Percentiles rank a stretch among this genome's conserved stretches.
These are phyloP conservation scores for Jamesozyma piceae DNA, from an alignment of 805 yeast species.

Conservation along the genomic window DNA sequence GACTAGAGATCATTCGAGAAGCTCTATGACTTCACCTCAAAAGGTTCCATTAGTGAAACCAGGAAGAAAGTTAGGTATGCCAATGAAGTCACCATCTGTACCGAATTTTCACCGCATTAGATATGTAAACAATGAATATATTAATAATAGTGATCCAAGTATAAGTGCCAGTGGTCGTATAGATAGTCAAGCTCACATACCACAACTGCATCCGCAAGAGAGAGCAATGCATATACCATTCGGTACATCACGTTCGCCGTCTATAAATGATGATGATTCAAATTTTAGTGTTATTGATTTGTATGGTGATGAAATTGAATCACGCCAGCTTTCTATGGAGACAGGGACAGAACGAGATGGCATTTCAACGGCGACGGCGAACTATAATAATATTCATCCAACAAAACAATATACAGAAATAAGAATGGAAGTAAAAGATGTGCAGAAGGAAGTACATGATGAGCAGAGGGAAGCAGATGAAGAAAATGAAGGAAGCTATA, in stretches of 20 bases:
- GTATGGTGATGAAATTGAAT: slow-evolving; percentile 27
- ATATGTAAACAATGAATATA: not conserved
- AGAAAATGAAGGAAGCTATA: not conserved
- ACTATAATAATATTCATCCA: not conserved
- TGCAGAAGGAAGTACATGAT: no score
- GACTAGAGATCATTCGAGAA: not conserved
- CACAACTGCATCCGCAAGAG: not conserved
- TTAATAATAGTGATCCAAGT: not conserved
- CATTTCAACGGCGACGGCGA: not conserved
- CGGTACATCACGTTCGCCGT: not conserved
- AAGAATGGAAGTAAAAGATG: not conserved
- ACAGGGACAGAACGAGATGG: not conserved
- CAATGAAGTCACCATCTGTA: slow-evolving; percentile 15
- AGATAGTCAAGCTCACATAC: not conserved
- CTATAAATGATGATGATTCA: slow-evolving; percentile 14
- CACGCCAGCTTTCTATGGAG: not conserved
- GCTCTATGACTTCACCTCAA: not conserved
- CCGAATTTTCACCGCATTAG: slow-evolving; percentile 14
- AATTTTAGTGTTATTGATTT: slow-evolving; percentile 32
- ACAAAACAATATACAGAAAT: not conserved
- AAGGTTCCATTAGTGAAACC: not conserved
- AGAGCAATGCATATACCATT: not conserved
- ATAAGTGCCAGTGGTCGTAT: not conserved
- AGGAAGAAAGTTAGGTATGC: not conserved
- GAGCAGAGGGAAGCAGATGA: not conserved